Evolutionary conservation across 495 filamentous ascomycete genomes (phyloP), one percentile per base, ranked within the genome.

Genomic region (Aspergillus biplanus): DNA sequence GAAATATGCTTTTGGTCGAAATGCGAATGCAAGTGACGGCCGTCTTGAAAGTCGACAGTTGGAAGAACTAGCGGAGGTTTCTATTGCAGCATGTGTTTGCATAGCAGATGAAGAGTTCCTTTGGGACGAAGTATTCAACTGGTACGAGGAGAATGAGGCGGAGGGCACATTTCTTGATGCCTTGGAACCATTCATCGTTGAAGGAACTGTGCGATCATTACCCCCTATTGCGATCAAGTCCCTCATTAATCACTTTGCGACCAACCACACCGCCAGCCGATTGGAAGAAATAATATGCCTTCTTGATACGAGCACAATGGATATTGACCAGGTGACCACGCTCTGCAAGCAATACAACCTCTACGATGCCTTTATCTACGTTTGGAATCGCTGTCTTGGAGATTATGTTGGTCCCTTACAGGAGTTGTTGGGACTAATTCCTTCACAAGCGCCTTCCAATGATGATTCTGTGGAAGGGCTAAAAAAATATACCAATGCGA

Each of bases 281-380:
- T 78, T 99, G n/a, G 96, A 99, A 75, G 94, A 97, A 72, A 88
- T 98, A 70, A 89, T 99, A 21, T 98, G 96, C 66, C 87, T 93
- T 54, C 87, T 99, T 75, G 90, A 97, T 67, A 94, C 95, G 0
- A 78, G 84, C 8, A 97, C 92, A 5, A 89, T 98, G 75, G 95
- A 99, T 67, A 89, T 98, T 69, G 93, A 99, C 68, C 93, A 97
- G 71, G 86, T 94, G 52, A 97, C 92, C 0, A 86, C 85, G 15
- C 83, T 99, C 5, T 99, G 96, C 82, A 95, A 93, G 68, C 87
- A 92, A 64, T 86, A 97, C 67, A 85, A 89, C 56, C 86, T 99
- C 6, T 98, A 96, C 68, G 96, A 99, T 78, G 95, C 96, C 11
- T 86, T 97, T 66, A 91, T 97, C 54, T 98, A 98, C 73, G 91